Base-by-base conservation (phyloP, 2,329 filamentous ascomycete species). In the Epichloe sylvatica region DNA sequence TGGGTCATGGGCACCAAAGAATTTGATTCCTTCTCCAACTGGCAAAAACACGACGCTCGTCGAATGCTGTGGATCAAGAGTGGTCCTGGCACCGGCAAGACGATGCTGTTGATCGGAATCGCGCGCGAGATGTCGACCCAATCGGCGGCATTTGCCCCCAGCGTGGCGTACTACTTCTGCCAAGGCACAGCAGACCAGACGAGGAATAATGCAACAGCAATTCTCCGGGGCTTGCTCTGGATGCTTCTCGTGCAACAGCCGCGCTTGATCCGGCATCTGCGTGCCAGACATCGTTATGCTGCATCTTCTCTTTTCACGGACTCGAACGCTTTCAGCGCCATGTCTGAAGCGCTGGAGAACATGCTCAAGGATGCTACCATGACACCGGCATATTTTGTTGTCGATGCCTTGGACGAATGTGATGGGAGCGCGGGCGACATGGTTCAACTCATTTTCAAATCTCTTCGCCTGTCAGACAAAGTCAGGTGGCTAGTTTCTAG, bases 371-470 rank as follows among this genome's bases (percentile, higher is more conserved):
- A 73, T 47, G 53, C 59, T 2, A 53, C 39, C n/a, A 49, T 70
- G 15, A 48, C 53, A 5, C 57, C 4, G 0, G 62, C 61, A 0
- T 70, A 66, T 53, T 48, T 76, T 12, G 53, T 75, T 5, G 60
- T 76, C 45, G 70, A 76, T 56, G 71, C 68, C 4, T 67, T 76
- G 1, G 70, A 77, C 52, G 71, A 77, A 54, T 76, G 71, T 52
- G 54, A 51, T 35, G 52, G 35, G 17, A 62, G 57, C 30, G 51
- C 57, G 12, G 17, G 41, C 4, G 47, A 59, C 37, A 64, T 73
- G 45, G 59, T 73, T n/a, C 44, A 63, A 6, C 55, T 71, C 11
- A 62, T 73, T 36, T 52, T 52, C 25, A 49, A 59, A n/a, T 62
- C 59, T 34, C 56, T 58, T 9, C 30, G 33, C 46, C 55, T 50